Conservation (phyloP, 495 filamentous ascomycete species). For the Aspergillus wentii region DNA sequence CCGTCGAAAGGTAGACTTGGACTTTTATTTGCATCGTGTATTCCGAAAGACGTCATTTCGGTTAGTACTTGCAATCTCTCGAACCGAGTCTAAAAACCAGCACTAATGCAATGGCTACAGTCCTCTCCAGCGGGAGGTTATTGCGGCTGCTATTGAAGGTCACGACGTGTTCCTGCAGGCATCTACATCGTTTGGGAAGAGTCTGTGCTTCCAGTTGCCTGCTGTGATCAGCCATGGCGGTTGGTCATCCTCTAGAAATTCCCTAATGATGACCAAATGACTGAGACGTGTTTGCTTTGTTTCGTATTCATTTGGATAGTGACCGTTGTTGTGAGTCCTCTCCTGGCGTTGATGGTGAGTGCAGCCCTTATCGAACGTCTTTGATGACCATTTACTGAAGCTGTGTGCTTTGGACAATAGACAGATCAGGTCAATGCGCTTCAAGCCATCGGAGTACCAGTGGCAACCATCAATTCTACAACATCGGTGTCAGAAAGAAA, state of each 20-base stretch:
- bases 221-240: constrained; percentile 83
- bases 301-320: constrained; percentile 38
- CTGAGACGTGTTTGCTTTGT: constrained; percentile 1
- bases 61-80: constrained; percentile 32
- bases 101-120: constrained; percentile 31
- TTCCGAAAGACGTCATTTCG: constrained; percentile 74
- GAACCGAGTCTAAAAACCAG: background rate
- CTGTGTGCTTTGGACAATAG: constrained; percentile 31
- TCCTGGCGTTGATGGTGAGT: constrained; percentile 84
- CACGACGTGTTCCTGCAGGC: constrained; percentile 94
- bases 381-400: too few species aligned
- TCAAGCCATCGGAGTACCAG: constrained; percentile 65
- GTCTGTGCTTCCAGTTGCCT: constrained; percentile 88
- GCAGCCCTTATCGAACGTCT: background rate
- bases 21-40: constrained; percentile 77
- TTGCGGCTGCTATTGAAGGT: constrained; percentile 70
- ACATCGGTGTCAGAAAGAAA: constrained; percentile 59
- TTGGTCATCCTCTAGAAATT: constrained; percentile 33
- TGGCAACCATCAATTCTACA: constrained; percentile 82
- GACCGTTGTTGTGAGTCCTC: constrained; percentile 85
- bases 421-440: constrained; percentile 89
- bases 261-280: constrained; percentile 3
- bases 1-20: constrained; percentile 56
- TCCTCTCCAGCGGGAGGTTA: constrained; percentile 83
- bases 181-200: constrained; percentile 95